Evolutionary conservation across 2,329 filamentous ascomycete genomes (phyloP).

Genomic region (Cercospora sp.): DNA sequence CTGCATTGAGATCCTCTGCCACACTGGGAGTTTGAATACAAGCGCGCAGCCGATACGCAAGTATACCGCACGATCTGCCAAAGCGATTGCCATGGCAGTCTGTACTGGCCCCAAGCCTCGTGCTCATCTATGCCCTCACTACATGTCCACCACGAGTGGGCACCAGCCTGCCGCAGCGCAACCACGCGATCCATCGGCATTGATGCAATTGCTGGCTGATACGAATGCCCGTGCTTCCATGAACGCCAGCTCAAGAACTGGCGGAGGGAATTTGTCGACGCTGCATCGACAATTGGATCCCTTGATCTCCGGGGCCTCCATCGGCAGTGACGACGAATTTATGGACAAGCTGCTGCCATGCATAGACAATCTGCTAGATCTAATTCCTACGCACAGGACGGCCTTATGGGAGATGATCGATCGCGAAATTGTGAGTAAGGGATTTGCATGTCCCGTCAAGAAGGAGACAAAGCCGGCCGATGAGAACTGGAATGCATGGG

Average conservation of each 20-base stretch:
- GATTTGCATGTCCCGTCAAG: slow-evolving; percentile 20
- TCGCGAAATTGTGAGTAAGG: slow-evolving; percentile 26
- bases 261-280: not conserved
- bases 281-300: not conserved
- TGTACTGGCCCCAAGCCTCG: slow-evolving; percentile 75
- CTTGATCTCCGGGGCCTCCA: not conserved
- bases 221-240: slow-evolving; percentile 20
- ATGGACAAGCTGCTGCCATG: slow-evolving; percentile 11
- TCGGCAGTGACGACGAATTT: slow-evolving; percentile 7
- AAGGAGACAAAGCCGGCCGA: slow-evolving; percentile 21
- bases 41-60: slow-evolving; percentile 65
- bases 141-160: not conserved
- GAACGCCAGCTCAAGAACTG: not conserved
- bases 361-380: slow-evolving; percentile 19
- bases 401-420: slow-evolving; percentile 24
- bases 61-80: slow-evolving; percentile 77
- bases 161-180: not conserved
- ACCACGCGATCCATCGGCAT: slow-evolving; percentile 57
- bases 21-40: slow-evolving; percentile 69
- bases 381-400: slow-evolving; percentile 10
- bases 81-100: slow-evolving; percentile 74
- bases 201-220: slow-evolving; percentile 57
- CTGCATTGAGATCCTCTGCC: slow-evolving; percentile 74
- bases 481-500: slow-evolving; percentile 23
- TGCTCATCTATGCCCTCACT: slow-evolving; percentile 60